These are phyloP conservation scores for Suillus alpinus DNA, from an alignment of 768 basidiomycete genomes.

Conservation along the genomic window DNA sequence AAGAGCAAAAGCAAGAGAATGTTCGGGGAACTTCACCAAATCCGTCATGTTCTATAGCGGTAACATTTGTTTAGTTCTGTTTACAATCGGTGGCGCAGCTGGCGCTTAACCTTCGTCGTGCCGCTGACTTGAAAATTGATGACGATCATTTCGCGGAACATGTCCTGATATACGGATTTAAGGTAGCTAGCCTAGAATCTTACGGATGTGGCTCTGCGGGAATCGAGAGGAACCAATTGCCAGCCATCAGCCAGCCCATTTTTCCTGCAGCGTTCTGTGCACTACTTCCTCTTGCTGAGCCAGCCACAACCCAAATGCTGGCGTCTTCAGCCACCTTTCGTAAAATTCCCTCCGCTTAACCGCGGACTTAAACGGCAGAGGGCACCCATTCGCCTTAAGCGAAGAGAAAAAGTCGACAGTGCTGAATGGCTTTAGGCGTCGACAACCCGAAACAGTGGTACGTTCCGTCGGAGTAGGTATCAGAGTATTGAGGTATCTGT, in stretches of 20 bases:
- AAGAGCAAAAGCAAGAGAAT: slow-evolving; percentile 13
- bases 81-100: slow-evolving; percentile 22
- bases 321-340: slow-evolving; percentile 70
- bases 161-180: background rate
- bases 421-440: slow-evolving; percentile 70
- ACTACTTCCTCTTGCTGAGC: slow-evolving; percentile 74
- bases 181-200: background rate
- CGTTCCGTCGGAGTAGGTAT: slow-evolving; percentile 67
- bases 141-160: background rate
- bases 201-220: background rate
- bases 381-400: slow-evolving; percentile 64
- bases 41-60: slow-evolving; percentile 16
- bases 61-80: slow-evolving; percentile 23
- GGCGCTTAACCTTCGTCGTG: background rate
- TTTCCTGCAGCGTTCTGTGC: slow-evolving; percentile 45
- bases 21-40: slow-evolving; percentile 7
- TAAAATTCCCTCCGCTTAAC: slow-evolving; percentile 72
- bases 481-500: slow-evolving; percentile 86
- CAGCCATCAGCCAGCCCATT: slow-evolving; percentile 1
- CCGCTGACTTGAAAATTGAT: slow-evolving; percentile 4
- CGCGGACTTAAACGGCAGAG: slow-evolving; percentile 71
- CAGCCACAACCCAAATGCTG: slow-evolving; percentile 79
- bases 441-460: slow-evolving; percentile 22
- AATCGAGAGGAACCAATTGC: background rate
- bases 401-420: slow-evolving; percentile 66